A percentile compares a stretch with the other conserved stretches of the same genome.
Evolutionary conservation across 768 basidiomycete genomes (phyloP).

Genomic region (Pleurotus djamor): DNA sequence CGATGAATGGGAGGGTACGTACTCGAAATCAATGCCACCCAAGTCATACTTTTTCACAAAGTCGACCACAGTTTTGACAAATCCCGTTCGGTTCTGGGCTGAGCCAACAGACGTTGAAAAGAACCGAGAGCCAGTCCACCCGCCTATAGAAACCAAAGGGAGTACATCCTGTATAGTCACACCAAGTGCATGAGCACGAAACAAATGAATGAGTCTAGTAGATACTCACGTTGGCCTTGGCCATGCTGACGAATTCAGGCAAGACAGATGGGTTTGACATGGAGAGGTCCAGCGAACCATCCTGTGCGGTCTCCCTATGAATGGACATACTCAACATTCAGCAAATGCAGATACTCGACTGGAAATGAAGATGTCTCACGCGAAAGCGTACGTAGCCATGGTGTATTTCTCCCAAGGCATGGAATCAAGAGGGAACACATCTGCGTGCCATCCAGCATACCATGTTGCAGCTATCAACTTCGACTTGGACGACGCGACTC

Average conservation of each 20-base stretch:
- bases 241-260: background rate
- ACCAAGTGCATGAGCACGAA: slow-evolving; percentile 11
- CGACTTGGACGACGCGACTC: no score
- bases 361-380: no score
- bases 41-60: slow-evolving; percentile 36
- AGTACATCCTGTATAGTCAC: slow-evolving; percentile 31
- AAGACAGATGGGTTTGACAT: no score
- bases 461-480: no score
- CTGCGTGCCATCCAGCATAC: no score
- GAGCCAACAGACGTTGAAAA: slow-evolving; percentile 48
- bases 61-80: slow-evolving; percentile 36
- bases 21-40: slow-evolving; percentile 36
- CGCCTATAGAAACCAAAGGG: slow-evolving; percentile 44
- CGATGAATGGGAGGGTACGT: background rate
- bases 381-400: no score
- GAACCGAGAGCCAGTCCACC: slow-evolving; percentile 45
- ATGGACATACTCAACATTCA: no score
- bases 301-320: no score
- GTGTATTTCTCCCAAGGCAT: no score
- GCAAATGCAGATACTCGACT: no score
- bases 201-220: background rate
- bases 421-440: no score
- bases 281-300: no score
- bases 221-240: background rate
- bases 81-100: slow-evolving; percentile 39